Percentiles rank a stretch among this genome's conserved stretches.
phyloP scores from a whole-genome alignment of 495 filamentous ascomycete genomes.

The Neurospora cerealis region DNA sequence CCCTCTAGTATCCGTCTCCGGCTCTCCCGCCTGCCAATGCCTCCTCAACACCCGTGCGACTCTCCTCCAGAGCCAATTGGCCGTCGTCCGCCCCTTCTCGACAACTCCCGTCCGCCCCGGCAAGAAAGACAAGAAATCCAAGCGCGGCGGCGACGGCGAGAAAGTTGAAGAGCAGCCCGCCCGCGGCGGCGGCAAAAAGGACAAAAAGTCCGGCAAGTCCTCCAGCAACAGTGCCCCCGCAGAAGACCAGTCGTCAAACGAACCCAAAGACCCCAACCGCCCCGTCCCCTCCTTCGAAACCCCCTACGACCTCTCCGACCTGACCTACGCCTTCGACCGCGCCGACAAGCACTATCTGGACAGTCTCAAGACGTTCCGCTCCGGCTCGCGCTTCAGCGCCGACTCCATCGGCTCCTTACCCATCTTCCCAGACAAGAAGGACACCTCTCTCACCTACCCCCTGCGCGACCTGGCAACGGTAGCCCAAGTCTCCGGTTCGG shows the following conservation, averaged over 20 bases:
- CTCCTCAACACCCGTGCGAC: background rate
- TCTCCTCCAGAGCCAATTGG: background rate
- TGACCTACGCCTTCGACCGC: constrained; percentile 49
- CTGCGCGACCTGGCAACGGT: constrained; percentile 70
- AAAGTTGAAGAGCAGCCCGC: background rate
- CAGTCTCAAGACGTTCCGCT: constrained; percentile 51
- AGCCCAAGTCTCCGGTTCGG: constrained; percentile 59
- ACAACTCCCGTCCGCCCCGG: background rate
- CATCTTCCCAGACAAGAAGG: constrained; percentile 48
- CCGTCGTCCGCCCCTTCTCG: background rate
- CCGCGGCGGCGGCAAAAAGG: background rate
- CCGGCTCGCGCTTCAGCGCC: constrained; percentile 57
- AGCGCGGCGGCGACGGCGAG: background rate
- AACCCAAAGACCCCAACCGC: constrained; percentile 7
- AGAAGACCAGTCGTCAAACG: background rate
- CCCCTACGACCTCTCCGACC: constrained; percentile 57
- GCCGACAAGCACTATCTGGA: constrained; percentile 47
- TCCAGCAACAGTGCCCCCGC: background rate
- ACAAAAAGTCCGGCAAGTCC: background rate
- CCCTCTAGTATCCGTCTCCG: background rate
- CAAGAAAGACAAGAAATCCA: constrained; percentile 3
- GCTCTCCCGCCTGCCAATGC: background rate
- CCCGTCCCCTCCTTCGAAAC: constrained; percentile 33
- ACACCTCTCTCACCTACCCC: constrained; percentile 31
- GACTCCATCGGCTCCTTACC: constrained; percentile 54